Percentiles rank a stretch among this genome's conserved stretches.
phyloP scores from a whole-genome alignment of 495 filamentous ascomycete species.

The Podospora fimiseda region DNA sequence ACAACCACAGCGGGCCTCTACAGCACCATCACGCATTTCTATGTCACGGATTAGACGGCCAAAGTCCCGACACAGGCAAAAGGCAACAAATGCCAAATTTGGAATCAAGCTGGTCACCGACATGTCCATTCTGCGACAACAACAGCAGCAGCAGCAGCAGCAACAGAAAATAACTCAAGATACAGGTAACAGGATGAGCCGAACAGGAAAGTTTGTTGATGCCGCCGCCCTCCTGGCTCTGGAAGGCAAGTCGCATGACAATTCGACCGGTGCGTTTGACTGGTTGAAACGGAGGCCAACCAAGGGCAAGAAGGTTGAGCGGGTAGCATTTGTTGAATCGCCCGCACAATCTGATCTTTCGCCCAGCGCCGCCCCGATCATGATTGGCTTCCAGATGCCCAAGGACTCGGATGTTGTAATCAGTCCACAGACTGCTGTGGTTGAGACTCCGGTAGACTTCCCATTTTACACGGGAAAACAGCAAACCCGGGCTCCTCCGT shows the following conservation, averaged over 20 bases:
- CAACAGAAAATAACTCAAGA: conserved; percentile 12
- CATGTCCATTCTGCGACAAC: conserved; percentile 35
- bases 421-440: conserved; percentile 46
- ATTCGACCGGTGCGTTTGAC: conserved; percentile 36
- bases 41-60: conserved; percentile 33
- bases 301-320: conserved; percentile 24
- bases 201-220: conserved; percentile 42
- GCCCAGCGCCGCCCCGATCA: conserved; percentile 66
- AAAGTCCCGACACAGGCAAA: conserved; percentile 45
- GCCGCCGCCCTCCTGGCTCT: conserved; percentile 45
- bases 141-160: conserved; percentile 19
- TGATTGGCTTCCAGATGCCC: conserved; percentile 72
- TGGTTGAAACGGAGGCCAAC: conserved; percentile 37
- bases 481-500: conserved; percentile 53
- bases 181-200: conserved; percentile 16
- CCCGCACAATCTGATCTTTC: conserved; percentile 52
- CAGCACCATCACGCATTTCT: conserved; percentile 23
- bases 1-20: conserved; percentile 13
- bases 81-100: conserved; percentile 49
- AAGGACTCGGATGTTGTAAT: conserved; percentile 47
- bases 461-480: conserved; percentile 27
- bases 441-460: conserved; percentile 35
- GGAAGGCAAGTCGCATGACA: conserved; percentile 35
- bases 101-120: conserved; percentile 64
- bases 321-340: conserved; percentile 14